Percentiles rank a stretch among this genome's conserved stretches.
Conservation (phyloP, 169 alveolate species). For the Eimeria necatrix region DNA sequence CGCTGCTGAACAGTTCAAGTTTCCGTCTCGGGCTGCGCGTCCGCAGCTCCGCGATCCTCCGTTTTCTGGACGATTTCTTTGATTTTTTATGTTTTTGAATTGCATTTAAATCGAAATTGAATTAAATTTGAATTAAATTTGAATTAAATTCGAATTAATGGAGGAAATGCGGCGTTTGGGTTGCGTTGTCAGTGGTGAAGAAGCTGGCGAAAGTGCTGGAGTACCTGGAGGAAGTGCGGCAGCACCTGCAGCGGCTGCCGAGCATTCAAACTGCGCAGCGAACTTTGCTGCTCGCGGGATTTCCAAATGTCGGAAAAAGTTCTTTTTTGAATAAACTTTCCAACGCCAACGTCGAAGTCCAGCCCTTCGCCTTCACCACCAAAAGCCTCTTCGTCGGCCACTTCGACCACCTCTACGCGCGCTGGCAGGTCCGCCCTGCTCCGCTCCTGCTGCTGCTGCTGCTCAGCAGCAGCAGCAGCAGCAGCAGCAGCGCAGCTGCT, state of each 20-base stretch:
- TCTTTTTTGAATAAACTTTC: slow-evolving; percentile 98
- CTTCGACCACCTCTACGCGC: slow-evolving; percentile 97
- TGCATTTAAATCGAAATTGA: neutral
- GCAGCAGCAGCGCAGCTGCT: too few relatives aligned
- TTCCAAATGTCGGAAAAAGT: slow-evolving; percentile 99
- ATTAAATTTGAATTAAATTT: neutral
- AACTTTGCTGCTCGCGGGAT: slow-evolving; percentile 92
- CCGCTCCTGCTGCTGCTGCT: too few relatives aligned
- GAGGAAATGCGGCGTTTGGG: neutral
- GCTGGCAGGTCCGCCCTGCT: slow-evolving; percentile 94
- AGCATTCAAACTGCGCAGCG: slow-evolving; percentile 95
- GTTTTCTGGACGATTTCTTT: too few relatives aligned
- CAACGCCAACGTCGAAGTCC: slow-evolving; percentile 99
- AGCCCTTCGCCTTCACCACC: slow-evolving; percentile 99
- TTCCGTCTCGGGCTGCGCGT: too few relatives aligned
- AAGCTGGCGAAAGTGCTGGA: slow-evolving; percentile 96
- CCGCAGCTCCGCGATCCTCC: too few relatives aligned
- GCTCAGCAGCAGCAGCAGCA: too few relatives aligned
- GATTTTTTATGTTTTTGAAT: too few relatives aligned
- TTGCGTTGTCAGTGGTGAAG: slow-evolving; percentile 86
- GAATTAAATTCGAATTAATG: neutral
- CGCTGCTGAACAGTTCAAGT: too few relatives aligned
- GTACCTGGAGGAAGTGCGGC: slow-evolving; percentile 99
- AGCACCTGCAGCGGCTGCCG: slow-evolving; percentile 98
- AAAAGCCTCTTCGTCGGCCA: slow-evolving; percentile 99